A percentile compares a stretch with the other conserved stretches of the same genome.
phyloP scores from a whole-genome alignment of 306 rosid species.

The Fragaria ananassa region DNA sequence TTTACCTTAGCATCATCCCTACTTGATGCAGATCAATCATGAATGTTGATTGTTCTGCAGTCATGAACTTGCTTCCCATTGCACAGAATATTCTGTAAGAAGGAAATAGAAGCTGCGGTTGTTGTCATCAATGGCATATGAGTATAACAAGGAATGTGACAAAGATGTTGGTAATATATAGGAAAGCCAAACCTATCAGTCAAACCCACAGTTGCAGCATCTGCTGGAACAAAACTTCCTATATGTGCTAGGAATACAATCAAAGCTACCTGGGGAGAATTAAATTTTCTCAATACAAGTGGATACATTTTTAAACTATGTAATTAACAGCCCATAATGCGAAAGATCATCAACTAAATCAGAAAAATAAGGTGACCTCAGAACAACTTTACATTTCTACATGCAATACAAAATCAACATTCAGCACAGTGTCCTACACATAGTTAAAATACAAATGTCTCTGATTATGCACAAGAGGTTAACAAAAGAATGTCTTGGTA shows the following conservation, averaged over 20 bases:
- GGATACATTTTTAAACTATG: conserved; percentile 1
- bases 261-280: conserved; percentile 69
- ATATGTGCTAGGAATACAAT: conserved; percentile 90
- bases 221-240: conserved; percentile 97
- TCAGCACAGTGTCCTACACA: neutral
- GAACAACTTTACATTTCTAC: neutral
- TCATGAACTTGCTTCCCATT: conserved; percentile 86
- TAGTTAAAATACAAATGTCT: neutral
- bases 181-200: conserved; percentile 69
- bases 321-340: neutral
- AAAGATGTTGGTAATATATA: conserved; percentile 22
- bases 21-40: conserved; percentile 96
- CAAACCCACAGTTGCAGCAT: conserved; percentile 94
- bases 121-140: conserved; percentile 9
- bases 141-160: conserved; percentile 4
- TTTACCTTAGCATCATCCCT: conserved; percentile 94
- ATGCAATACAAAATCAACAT: neutral
- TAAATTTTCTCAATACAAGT: neutral
- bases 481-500: neutral
- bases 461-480: neutral
- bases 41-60: conserved; percentile 89
- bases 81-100: conserved; percentile 86
- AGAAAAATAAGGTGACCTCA: neutral
- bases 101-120: conserved; percentile 9
- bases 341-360: neutral